These are phyloP conservation scores for Teratosphaeriaceae sp. DNA, from an alignment of 2,329 filamentous ascomycete genomes.

Conservation along the genomic window DNA sequence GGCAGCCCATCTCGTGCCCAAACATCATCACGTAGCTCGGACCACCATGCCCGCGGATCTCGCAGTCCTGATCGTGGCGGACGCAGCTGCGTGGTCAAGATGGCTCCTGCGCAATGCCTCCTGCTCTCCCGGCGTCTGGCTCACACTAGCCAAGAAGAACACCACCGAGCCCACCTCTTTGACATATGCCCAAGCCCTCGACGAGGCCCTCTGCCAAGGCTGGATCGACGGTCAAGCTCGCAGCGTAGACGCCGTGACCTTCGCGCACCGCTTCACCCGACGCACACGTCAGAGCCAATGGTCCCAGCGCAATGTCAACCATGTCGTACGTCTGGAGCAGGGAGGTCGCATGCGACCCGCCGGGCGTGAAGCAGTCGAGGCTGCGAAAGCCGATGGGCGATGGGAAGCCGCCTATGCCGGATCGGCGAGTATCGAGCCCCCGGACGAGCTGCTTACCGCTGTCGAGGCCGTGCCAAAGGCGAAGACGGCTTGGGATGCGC, in stretches of 20 bases:
- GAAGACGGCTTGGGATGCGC: slow-evolving; percentile 34
- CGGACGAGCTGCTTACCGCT: slow-evolving; percentile 43
- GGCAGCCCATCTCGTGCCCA: too few species aligned
- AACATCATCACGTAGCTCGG: too few species aligned
- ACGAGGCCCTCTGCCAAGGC: slow-evolving; percentile 53
- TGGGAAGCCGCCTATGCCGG: slow-evolving; percentile 54
- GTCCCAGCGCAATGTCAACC: slow-evolving; percentile 54
- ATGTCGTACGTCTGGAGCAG: slow-evolving; percentile 40
- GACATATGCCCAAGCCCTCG: slow-evolving; percentile 45
- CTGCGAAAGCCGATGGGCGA: slow-evolving; percentile 51
- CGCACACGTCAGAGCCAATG: slow-evolving; percentile 50
- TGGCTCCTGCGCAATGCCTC: slow-evolving; percentile 13
- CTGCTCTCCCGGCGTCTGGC: slow-evolving; percentile 14
- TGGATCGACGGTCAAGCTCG: slow-evolving; percentile 57
- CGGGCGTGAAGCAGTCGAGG: slow-evolving; percentile 46
- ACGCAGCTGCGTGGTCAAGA: slow-evolving; percentile 12
- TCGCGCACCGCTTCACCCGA: slow-evolving; percentile 53
- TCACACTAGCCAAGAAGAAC: slow-evolving; percentile 19
- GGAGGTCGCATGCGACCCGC: slow-evolving; percentile 45
- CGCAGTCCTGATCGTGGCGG: slow-evolving; percentile 12
- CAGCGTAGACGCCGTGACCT: slow-evolving; percentile 40
- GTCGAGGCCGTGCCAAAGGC: slow-evolving; percentile 33
- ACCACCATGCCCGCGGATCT: slow-evolving; percentile 9
- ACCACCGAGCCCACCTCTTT: slow-evolving; percentile 31
- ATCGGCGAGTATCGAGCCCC: slow-evolving; percentile 40